phyloP scores from a whole-genome alignment of 225 moss, liverwort and hornwort species.

The Antitrichia curtipendula region DNA sequence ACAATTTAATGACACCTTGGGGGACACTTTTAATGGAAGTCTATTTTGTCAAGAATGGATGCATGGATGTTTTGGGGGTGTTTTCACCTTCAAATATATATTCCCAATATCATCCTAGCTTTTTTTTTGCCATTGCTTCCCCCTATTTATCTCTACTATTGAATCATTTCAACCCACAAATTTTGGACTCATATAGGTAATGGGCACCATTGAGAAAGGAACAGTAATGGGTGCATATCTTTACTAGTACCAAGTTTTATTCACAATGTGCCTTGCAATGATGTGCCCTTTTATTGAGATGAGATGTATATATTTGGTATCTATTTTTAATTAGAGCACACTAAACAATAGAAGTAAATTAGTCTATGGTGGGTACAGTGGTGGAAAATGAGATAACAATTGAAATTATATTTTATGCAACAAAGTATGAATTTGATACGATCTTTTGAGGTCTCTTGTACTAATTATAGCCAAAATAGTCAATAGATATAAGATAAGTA shows the following conservation, averaged over 20 bases:
- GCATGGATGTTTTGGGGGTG: too few relatives aligned
- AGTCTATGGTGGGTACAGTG: accelerated
- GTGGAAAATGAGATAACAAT: not conserved
- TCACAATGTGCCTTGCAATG: accelerated
- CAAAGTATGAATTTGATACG: not conserved
- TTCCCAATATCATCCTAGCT: not conserved
- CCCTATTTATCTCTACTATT: not conserved
- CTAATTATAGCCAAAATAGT: not conserved
- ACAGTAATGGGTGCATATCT: not conserved
- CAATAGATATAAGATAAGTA: not conserved
- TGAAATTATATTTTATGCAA: not conserved
- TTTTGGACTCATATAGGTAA: not conserved
- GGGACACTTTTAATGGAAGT: too few relatives aligned
- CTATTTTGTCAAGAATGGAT: too few relatives aligned
- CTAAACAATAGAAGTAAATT: not conserved
- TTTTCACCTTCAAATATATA: too few relatives aligned
- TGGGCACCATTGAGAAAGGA: not conserved
- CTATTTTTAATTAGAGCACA: not conserved
- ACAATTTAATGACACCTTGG: too few relatives aligned
- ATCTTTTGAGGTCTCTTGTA: not conserved
- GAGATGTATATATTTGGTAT: not conserved
- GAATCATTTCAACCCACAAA: not conserved
- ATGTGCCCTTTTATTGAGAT: not conserved
- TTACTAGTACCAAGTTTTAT: not conserved
- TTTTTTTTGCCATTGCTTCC: not conserved